Conservation (phyloP, 2,329 filamentous ascomycete species). For the Botrytis squamosa region DNA sequence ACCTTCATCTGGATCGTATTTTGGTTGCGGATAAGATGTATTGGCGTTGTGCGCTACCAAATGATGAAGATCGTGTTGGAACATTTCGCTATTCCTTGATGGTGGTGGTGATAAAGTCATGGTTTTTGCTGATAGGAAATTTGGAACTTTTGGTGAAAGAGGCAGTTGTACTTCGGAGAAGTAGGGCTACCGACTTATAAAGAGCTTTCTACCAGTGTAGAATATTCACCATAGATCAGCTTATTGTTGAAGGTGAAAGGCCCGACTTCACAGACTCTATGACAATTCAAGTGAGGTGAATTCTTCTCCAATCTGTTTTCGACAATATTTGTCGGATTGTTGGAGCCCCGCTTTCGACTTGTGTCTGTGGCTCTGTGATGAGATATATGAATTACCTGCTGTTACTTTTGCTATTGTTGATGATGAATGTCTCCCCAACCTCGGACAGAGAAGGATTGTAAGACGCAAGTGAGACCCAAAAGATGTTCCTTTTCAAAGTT, state of each 20-base stretch:
- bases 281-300: slow-evolving; percentile 2
- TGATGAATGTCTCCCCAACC: slow-evolving; percentile 12
- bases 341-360: background rate
- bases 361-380: background rate
- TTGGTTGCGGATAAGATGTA: slow-evolving; percentile 34
- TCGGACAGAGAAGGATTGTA: slow-evolving; percentile 19
- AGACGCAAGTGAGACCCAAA: slow-evolving; percentile 31
- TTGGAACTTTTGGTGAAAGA: slow-evolving; percentile 4
- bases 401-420: background rate
- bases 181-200: slow-evolving; percentile 13
- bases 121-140: slow-evolving; percentile 6
- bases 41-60: slow-evolving; percentile 47
- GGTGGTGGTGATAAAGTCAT: slow-evolving; percentile 42
- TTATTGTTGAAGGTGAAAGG: slow-evolving; percentile 6
- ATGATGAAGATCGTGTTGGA: slow-evolving; percentile 46
- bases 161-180: background rate
- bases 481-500: slow-evolving; percentile 29
- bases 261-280: background rate
- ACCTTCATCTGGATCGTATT: slow-evolving; percentile 33
- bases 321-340: background rate
- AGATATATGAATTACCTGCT: slow-evolving; percentile 13
- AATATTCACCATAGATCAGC: slow-evolving; percentile 10
- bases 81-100: slow-evolving; percentile 42
- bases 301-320: slow-evolving; percentile 2
- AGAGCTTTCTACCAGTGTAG: slow-evolving; percentile 3